Percentiles rank a stretch among this genome's conserved stretches.
phyloP scores from a whole-genome alignment of 106 monocot species.

The Posidonia australis region DNA sequence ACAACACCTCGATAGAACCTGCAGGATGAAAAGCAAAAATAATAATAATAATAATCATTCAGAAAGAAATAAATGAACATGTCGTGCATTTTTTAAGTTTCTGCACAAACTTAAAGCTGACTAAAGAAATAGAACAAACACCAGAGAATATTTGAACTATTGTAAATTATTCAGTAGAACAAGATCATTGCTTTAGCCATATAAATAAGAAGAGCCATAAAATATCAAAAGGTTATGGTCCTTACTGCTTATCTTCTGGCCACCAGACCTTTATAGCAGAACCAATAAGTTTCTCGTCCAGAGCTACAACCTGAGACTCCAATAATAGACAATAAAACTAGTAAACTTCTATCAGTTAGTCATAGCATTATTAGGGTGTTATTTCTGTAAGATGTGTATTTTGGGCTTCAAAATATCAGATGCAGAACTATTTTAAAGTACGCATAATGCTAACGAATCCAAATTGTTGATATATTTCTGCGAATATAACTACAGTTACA shows the following conservation, averaged over 20 bases:
- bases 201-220: background rate
- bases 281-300: constrained; percentile 11
- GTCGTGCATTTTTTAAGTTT: background rate
- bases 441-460: too few relatives aligned
- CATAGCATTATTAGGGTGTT: too few relatives aligned
- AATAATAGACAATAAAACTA: background rate
- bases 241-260: constrained; percentile 11
- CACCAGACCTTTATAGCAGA: constrained; percentile 13
- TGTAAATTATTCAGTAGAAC: background rate
- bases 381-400: too few relatives aligned
- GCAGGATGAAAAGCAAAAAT: background rate
- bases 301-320: background rate
- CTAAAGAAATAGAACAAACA: too few relatives aligned
- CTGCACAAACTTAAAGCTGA: background rate
- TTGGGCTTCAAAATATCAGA: too few relatives aligned
- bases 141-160: too few relatives aligned
- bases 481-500: too few relatives aligned
- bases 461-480: too few relatives aligned
- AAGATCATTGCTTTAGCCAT: background rate
- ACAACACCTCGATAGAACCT: constrained; percentile 15
- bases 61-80: background rate
- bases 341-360: too few relatives aligned
- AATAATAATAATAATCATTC: background rate
- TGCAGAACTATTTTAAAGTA: too few relatives aligned
- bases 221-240: too few relatives aligned